Percentiles rank a stretch among this genome's conserved stretches.
These are phyloP conservation scores for Tolypocladium amazonense DNA, from an alignment of 2,329 filamentous ascomycete genomes.

Conservation along the genomic window DNA sequence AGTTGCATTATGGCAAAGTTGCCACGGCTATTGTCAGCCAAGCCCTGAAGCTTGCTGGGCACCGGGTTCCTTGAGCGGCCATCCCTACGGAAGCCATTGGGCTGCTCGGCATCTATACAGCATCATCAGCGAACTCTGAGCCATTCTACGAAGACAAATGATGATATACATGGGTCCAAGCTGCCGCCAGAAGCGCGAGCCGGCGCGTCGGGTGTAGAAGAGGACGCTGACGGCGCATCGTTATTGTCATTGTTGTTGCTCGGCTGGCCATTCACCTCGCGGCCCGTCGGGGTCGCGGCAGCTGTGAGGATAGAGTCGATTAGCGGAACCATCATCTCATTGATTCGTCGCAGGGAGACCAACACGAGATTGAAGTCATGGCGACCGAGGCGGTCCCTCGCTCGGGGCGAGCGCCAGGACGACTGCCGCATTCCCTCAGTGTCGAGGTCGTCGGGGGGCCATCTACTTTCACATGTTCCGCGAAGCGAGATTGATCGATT, in stretches of 20 bases:
- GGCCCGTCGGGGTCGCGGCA: slow-evolving; percentile 4
- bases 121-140: too few species aligned
- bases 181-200: neutral
- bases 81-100: slow-evolving; percentile 10
- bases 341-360: slow-evolving; percentile 6
- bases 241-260: neutral
- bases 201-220: neutral
- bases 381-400: slow-evolving; percentile 9
- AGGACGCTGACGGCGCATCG: neutral
- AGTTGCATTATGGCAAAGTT: slow-evolving; percentile 57
- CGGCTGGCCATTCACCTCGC: neutral
- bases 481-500: neutral
- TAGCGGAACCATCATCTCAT: neutral
- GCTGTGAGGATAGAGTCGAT: slow-evolving; percentile 7
- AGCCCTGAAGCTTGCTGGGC: slow-evolving; percentile 51
- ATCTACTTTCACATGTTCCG: slow-evolving; percentile 1
- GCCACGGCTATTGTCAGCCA: slow-evolving; percentile 43
- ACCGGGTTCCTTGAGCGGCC: slow-evolving; percentile 40
- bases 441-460: neutral
- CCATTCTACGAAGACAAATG: neutral
- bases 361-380: slow-evolving; percentile 18
- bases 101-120: neutral
- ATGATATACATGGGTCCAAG: neutral
- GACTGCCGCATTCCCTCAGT: slow-evolving; percentile 5
- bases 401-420: neutral